Base-by-base conservation (phyloP, 1,284 basidiomycete genomes). In the Testicularia cyperi region DNA sequence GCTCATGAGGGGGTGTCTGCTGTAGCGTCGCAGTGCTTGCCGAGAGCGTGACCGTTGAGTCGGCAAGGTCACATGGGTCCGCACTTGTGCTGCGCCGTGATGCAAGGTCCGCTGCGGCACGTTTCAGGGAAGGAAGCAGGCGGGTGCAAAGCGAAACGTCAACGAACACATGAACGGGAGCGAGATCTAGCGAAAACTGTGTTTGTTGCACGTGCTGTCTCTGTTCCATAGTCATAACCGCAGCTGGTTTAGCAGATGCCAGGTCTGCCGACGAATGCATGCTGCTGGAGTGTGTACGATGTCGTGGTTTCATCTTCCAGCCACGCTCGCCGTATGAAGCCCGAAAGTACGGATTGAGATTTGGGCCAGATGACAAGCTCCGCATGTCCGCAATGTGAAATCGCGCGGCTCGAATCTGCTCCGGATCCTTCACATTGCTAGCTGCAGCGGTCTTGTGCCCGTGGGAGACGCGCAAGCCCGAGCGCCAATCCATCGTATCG, bases 71-170 rank as follows among this genome's bases (percentile, higher is more conserved):
- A 15, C 30, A 29, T 4, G 37, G 9, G 8, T 31, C 28, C 4
- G 24, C 5, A 19, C 22, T n/a, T 34, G 27, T 29, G 35, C 38
- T 22, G 51, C 32, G 16, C n/a, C n/a, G n/a, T n/a, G 37, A 38
- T 10, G 38, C 38, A 13, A 52, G 16, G 29, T 52, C 40, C n/a
- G 51, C 33, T 14, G 42, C 26, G n/a, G 46, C 45, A 25, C 42
- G 41, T 34, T 42, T 44, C 33, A 61, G 23, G 31, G 51, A 45
- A 12, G 63, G 68, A 31, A 60, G 41, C 7, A 60, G 28, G 6
- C 68, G 41, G 16, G 62, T 57, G 7, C 46, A 46, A 6, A 65
- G 34, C 3, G 68, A 69, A 6, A 55, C 27, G 27, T 71, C 68
- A 6, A 58, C 33, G 26, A 71, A 69, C 14, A 57, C 22, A 30